A percentile compares a stretch with the other conserved stretches of the same genome.
Evolutionary conservation across 75 land plant species (phyloP).

Genomic region (Cupressus sempervirens): DNA sequence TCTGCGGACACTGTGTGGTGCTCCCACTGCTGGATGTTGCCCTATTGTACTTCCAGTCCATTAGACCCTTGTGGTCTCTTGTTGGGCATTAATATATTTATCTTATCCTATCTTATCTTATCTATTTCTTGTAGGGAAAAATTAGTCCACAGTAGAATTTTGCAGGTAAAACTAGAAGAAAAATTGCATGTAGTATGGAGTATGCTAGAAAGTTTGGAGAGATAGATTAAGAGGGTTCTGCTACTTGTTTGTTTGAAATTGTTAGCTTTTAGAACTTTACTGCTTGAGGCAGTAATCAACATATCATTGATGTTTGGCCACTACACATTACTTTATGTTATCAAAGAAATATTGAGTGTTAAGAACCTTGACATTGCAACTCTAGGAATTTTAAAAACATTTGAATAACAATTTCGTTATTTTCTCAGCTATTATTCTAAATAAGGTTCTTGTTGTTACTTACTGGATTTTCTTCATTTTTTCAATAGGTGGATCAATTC

Average conservation of each 20-base stretch:
- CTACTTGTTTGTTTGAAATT: no score
- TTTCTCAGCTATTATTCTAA: not conserved
- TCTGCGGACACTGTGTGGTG: no score
- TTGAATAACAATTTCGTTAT: not conserved
- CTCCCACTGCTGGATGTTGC: no score
- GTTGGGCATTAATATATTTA: no score
- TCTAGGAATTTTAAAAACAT: not conserved
- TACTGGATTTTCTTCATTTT: not conserved
- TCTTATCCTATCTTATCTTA: no score
- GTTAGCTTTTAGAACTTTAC: no score
- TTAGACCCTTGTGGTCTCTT: no score
- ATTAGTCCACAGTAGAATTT: not conserved
- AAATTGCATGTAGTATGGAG: not conserved
- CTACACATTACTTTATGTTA: not conserved
- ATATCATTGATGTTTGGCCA: not conserved
- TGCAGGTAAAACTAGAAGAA: not conserved
- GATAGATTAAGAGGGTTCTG: not conserved
- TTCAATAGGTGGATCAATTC: conserved; percentile 49
- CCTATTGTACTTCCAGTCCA: no score
- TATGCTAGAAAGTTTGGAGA: not conserved
- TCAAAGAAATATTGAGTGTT: not conserved
- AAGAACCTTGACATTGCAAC: not conserved
- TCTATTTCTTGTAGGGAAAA: not conserved
- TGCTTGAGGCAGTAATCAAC: not conserved
- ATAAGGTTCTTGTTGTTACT: not conserved